Percentiles rank a stretch among this genome's conserved stretches.
phyloP scores from a whole-genome alignment of 1,284 basidiomycete genomes.

The Rhodotorula sp. region DNA sequence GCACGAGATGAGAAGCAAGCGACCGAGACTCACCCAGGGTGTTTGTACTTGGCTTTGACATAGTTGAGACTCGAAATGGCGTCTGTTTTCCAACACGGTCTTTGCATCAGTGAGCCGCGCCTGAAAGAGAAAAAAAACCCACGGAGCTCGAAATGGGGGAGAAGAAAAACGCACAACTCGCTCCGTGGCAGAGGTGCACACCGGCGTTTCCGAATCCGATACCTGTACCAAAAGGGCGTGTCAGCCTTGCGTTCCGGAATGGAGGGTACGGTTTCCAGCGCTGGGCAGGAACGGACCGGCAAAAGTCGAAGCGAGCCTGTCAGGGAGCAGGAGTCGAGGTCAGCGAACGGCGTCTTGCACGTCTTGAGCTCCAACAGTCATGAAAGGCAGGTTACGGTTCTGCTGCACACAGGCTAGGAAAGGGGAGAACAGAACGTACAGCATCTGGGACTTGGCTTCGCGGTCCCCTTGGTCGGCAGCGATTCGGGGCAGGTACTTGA shows the following conservation, averaged over 20 bases:
- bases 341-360: not conserved
- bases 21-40: slow-evolving; percentile 47
- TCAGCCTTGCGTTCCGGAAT: too few species aligned
- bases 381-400: too few species aligned
- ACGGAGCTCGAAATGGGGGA: not conserved
- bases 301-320: slow-evolving; percentile 13
- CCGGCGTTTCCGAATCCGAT: slow-evolving; percentile 19
- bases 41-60: slow-evolving; percentile 55
- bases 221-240: not conserved
- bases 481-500: slow-evolving; percentile 85
- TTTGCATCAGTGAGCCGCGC: slow-evolving; percentile 81
- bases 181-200: slow-evolving; percentile 15
- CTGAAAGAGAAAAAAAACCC: slow-evolving; percentile 46
- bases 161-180: not conserved
- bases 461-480: slow-evolving; percentile 72
- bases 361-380: too few species aligned
- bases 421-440: slow-evolving; percentile 48
- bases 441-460: slow-evolving; percentile 87
- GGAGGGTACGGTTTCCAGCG: too few species aligned
- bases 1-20: too few species aligned
- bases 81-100: slow-evolving; percentile 50
- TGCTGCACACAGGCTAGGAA: too few species aligned
- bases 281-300: not conserved
- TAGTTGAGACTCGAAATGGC: slow-evolving; percentile 86
- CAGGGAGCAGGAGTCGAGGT: not conserved